Evolutionary conservation across 2,329 filamentous ascomycete genomes (phyloP), one percentile per base, ranked within the genome.

Genomic region (Chaetomium olivaceum): DNA sequence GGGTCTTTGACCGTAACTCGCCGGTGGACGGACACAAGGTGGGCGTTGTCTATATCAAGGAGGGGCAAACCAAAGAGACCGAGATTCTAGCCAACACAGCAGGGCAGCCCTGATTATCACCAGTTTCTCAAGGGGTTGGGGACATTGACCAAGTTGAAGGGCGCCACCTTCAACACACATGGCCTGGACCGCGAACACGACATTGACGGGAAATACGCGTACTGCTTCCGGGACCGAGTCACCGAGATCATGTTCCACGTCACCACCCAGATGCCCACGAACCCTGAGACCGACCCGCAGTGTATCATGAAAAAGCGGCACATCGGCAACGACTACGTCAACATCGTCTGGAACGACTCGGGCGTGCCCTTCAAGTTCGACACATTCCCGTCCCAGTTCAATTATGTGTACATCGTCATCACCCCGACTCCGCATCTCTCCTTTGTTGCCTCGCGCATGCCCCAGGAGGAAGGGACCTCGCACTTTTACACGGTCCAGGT

Each of bases 331-430:
- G 95, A 98, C 77, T 96, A 92, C 76, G 95, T 99, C 75, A 98
- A 97, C 75, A 96, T 99, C 71, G 90, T 99, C 65, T 99, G 96
- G 83, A 99, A 99, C 76, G 92, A 96, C 73, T 97, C 93, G 2
- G 94, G 95, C n/a, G 77, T 89, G 57, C 90, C 91, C 0, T 98
- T 97, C 80, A 85, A 86, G 62, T 96, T 97, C 75, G 87, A 97
- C 75, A 97, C 92, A 0, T 96, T 99, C 72, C 92, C 92, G 0
- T 96, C 93, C 0, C 91, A 94, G 64, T 97, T 99, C 82, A 98
- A 97, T 75, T 97, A 91, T 74, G 93, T 99, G 75, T 93, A 97
- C 76, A 98, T 99, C 73, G 90, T 98, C 72, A 94, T 99, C 74
- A 92, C 91, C 2, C 95, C 95, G 0, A 91, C 93, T 68, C 93